Evolutionary conservation across 177 flowering plant species (phyloP), one percentile per base, ranked within the genome.

Genomic region (Vitis hybrid): DNA sequence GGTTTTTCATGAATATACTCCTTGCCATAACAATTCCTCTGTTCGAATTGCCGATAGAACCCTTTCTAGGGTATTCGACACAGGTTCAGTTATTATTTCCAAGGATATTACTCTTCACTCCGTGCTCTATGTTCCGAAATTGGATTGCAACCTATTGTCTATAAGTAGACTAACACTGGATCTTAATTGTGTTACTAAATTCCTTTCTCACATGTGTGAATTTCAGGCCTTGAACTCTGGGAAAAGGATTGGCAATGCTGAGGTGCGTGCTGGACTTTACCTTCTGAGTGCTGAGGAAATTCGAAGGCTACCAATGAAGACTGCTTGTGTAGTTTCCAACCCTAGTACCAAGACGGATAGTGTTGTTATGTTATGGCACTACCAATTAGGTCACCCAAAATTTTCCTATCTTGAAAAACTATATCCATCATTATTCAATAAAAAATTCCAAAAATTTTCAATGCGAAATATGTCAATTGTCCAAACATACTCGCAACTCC

Each of bases 181-280:
- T 23, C 17, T 6, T 10, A 73, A 73, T 0, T 67, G 71, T 65
- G 23, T 45, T 34, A 4, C 45, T 34, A 34, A 34, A 34, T 34
- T 34, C 45, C 45, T 34, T 34, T 1, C 45, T 34, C 45, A 34
- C 45, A 34, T 34, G 45, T 34, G 45, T 34, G 45, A 6, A 34
- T 34, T 34, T 34, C 45, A 67, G 34, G 71, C 61, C n/a, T 12
- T 60, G 63, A 51, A 34, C 50, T 71, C 51, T 48, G 69, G 74
- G 69, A 65, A n/a, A 59, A 57, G 5, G 64, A 71, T 71, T 57
- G 75, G 67, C 67, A 73, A 49, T 73, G 75, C 62, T 73, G 26
- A 56, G 60, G 17, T 62, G 62, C 18, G 55, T 9, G 9, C 32
- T 2, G 75, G 71, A 13, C 67, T 60, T 12, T 62, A 67, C 40